A percentile compares a stretch with the other conserved stretches of the same genome.
These are phyloP conservation scores for Candida peoriensis DNA, from an alignment of 805 yeast species.

Conservation along the genomic window DNA sequence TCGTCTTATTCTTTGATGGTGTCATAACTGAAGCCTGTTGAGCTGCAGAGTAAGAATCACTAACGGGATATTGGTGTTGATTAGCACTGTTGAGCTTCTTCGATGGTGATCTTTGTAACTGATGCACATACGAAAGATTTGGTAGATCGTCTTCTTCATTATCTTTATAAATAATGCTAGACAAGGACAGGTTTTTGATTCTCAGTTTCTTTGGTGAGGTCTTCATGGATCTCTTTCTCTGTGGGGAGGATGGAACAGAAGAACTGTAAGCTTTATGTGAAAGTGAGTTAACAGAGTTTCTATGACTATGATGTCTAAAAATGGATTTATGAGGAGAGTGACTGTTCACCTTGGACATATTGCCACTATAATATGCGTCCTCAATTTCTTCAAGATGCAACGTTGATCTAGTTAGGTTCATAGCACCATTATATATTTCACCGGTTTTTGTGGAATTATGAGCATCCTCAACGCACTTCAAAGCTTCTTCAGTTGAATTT, in stretches of 20 bases:
- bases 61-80: neutral
- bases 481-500: slow-evolving; percentile 21
- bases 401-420: slow-evolving; percentile 17
- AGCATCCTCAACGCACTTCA: slow-evolving; percentile 17
- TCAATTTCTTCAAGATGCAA: slow-evolving; percentile 13
- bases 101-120: slow-evolving; percentile 20
- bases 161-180: slow-evolving; percentile 21
- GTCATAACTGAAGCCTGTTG: slow-evolving; percentile 4
- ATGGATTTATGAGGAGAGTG: slow-evolving; percentile 25
- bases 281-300: slow-evolving; percentile 14
- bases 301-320: slow-evolving; percentile 15
- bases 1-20: slow-evolving; percentile 11
- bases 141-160: slow-evolving; percentile 12
- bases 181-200: slow-evolving; percentile 22
- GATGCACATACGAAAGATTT: slow-evolving; percentile 21
- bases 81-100: slow-evolving; percentile 4
- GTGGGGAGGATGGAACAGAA: slow-evolving; percentile 21
- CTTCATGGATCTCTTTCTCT: slow-evolving; percentile 7
- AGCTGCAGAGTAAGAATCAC: no score
- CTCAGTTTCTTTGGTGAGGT: slow-evolving; percentile 14
- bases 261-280: slow-evolving; percentile 7
- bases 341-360: slow-evolving; percentile 7
- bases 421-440: slow-evolving; percentile 12
- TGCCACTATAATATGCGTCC: slow-evolving; percentile 2
- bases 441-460: slow-evolving; percentile 6